Conservation (phyloP, 2,329 filamentous ascomycete species). For the Fusarium algeriense region DNA sequence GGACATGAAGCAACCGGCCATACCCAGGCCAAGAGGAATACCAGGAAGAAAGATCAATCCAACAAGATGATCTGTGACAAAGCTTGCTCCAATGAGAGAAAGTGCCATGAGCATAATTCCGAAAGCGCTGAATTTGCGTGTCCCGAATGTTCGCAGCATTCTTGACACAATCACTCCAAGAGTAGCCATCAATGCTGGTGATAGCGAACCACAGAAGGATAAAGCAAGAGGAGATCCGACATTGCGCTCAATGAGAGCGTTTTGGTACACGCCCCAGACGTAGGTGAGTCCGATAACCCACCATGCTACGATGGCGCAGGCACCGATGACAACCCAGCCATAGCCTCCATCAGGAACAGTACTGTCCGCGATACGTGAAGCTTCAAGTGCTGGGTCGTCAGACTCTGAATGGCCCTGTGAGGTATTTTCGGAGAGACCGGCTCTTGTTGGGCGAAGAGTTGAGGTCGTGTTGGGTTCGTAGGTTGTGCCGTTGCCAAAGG, state of each 20-base stretch:
- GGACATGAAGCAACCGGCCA: slow-evolving; percentile 48
- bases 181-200: slow-evolving; percentile 38
- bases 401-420: neutral
- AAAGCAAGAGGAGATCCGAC: slow-evolving; percentile 63
- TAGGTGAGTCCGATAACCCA: slow-evolving; percentile 70
- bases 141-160: slow-evolving; percentile 27
- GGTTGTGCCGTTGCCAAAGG: slow-evolving; percentile 9
- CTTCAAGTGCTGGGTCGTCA: slow-evolving; percentile 39
- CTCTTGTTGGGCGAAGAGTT: slow-evolving; percentile 22
- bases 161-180: slow-evolving; percentile 30
- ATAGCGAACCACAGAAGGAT: slow-evolving; percentile 68
- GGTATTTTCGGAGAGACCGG: neutral
- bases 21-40: slow-evolving; percentile 44
- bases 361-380: slow-evolving; percentile 39
- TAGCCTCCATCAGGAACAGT: slow-evolving; percentile 47
- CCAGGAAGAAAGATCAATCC: slow-evolving; percentile 48
- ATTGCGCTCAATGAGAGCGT: slow-evolving; percentile 62
- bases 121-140: slow-evolving; percentile 17
- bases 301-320: slow-evolving; percentile 49
- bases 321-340: slow-evolving; percentile 46
- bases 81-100: slow-evolving; percentile 28
- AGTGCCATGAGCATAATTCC: slow-evolving; percentile 17
- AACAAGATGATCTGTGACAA: slow-evolving; percentile 41
- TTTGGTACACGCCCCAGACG: slow-evolving; percentile 72
- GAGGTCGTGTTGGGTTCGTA: slow-evolving; percentile 7